A percentile compares a stretch with the other conserved stretches of the same genome.
Conservation (phyloP, 2,329 filamentous ascomycete genomes). For the Sphaceloma murrayae region DNA sequence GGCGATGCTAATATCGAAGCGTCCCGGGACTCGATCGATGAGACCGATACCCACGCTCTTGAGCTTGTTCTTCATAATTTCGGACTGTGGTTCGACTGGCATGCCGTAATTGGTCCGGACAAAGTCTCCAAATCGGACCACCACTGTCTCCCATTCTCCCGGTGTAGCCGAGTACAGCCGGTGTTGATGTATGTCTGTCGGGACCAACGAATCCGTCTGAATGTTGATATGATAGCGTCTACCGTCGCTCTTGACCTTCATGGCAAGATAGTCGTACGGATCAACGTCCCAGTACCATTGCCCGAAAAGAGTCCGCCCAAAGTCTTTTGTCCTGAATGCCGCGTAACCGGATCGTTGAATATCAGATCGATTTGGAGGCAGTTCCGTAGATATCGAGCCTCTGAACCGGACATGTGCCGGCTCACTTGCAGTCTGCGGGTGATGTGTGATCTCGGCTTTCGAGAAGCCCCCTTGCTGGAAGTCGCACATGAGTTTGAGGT, state of each 20-base stretch:
- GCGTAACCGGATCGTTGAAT: slow-evolving; percentile 78
- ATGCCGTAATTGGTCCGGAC: slow-evolving; percentile 89
- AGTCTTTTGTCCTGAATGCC: slow-evolving; percentile 76
- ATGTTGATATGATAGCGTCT: slow-evolving; percentile 90
- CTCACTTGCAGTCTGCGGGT: slow-evolving; percentile 37
- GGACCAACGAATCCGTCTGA: slow-evolving; percentile 86
- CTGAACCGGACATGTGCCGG: slow-evolving; percentile 71
- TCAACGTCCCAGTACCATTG: slow-evolving; percentile 81
- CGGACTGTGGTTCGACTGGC: slow-evolving; percentile 85
- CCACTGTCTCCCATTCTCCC: slow-evolving; percentile 89
- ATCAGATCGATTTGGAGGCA: slow-evolving; percentile 65
- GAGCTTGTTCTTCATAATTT: slow-evolving; percentile 78
- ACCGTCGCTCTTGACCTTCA: slow-evolving; percentile 84
- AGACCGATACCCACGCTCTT: slow-evolving; percentile 76
- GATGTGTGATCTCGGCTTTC: slow-evolving; percentile 59
- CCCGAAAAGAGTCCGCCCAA: slow-evolving; percentile 71
- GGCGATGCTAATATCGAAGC: slow-evolving; percentile 78
- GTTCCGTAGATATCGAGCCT: slow-evolving; percentile 75
- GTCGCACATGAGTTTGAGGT: slow-evolving; percentile 65
- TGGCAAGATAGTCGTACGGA: slow-evolving; percentile 73
- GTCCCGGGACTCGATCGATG: slow-evolving; percentile 79
- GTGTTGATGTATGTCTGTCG: slow-evolving; percentile 94
- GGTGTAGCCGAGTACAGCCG: slow-evolving; percentile 68
- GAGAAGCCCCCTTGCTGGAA: slow-evolving; percentile 77
- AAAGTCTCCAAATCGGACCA: slow-evolving; percentile 85